These are phyloP conservation scores for Phialocephala subalpina DNA, from an alignment of 2,329 filamentous ascomycete genomes.

Conservation along the genomic window DNA sequence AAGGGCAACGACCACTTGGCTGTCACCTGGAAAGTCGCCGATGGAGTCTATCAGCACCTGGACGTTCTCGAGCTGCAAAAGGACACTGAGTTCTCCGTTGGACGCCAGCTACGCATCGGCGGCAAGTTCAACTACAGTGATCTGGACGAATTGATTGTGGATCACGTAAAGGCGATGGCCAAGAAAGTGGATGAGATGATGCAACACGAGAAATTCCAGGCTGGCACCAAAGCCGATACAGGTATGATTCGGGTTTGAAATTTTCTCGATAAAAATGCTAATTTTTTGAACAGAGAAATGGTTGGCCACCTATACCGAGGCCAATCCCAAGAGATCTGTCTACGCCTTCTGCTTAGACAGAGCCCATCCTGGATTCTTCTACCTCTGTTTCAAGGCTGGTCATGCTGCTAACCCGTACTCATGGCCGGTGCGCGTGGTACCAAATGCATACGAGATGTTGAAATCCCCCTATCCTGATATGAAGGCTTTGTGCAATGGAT, in stretches of 20 bases:
- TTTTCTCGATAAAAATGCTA: constrained; percentile 21
- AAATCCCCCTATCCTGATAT: constrained; percentile 93
- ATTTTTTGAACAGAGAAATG: constrained; percentile 76
- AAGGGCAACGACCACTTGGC: constrained; percentile 96
- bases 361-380: constrained; percentile 93
- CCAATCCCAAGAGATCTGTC: constrained; percentile 91
- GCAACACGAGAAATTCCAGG: constrained; percentile 92
- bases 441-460: constrained; percentile 91
- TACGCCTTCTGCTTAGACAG: constrained; percentile 96
- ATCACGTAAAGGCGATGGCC: constrained; percentile 97
- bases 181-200: constrained; percentile 97
- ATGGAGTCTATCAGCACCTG: constrained; percentile 96
- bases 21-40: constrained; percentile 97
- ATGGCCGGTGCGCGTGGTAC: constrained; percentile 90
- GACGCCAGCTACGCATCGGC: constrained; percentile 83
- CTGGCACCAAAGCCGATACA: constrained; percentile 78
- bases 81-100: constrained; percentile 94
- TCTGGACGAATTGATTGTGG: constrained; percentile 95
- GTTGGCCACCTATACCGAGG: constrained; percentile 94
- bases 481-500: constrained; percentile 94
- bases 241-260: constrained; percentile 64
- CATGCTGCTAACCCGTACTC: constrained; percentile 75
- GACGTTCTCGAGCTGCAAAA: constrained; percentile 97
- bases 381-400: constrained; percentile 94
- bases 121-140: constrained; percentile 93